Conservation (phyloP, 805 yeast genomes). For the Candida maesae region DNA sequence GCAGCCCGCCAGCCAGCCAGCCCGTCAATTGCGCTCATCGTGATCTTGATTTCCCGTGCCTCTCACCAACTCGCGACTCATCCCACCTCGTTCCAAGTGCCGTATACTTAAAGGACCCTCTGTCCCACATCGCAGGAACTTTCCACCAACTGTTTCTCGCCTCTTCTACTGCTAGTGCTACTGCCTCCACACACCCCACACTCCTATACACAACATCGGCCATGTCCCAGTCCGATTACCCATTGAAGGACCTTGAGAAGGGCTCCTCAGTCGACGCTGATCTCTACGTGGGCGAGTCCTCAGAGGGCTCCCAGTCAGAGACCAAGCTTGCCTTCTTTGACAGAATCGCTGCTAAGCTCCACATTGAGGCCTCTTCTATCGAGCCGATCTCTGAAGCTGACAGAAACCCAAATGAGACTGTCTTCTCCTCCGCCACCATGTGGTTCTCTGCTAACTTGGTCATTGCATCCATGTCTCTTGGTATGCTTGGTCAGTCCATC, state of each 20-base stretch:
- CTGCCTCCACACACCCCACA: not conserved
- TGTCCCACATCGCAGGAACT: not conserved
- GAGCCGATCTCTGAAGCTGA: slow-evolving; percentile 79
- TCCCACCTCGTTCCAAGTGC: slow-evolving; percentile 1
- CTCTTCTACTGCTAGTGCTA: too few species aligned
- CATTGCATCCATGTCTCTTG: slow-evolving; percentile 76
- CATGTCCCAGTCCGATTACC: slow-evolving; percentile 14
- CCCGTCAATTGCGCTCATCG: too few species aligned
- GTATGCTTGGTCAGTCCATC: slow-evolving; percentile 62
- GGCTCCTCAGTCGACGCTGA: slow-evolving; percentile 18
- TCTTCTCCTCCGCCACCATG: slow-evolving; percentile 75
- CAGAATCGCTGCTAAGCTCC: slow-evolving; percentile 25
- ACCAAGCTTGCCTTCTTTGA: slow-evolving; percentile 21
- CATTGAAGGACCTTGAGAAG: slow-evolving; percentile 24
- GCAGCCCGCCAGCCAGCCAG: not conserved
- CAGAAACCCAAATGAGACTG: slow-evolving; percentile 56
- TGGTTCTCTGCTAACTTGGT: slow-evolving; percentile 91
- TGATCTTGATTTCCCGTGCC: not conserved
- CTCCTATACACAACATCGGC: not conserved
- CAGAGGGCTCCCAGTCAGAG: slow-evolving; percentile 18
- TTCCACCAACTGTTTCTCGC: too few species aligned
- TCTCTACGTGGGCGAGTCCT: slow-evolving; percentile 20
- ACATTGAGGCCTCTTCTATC: slow-evolving; percentile 69
- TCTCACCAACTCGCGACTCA: not conserved
- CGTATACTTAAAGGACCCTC: not conserved